Percentiles rank a stretch among this genome's conserved stretches.
Conservation (phyloP, 805 yeast genomes). For the Kluyveromyces starmeri region DNA sequence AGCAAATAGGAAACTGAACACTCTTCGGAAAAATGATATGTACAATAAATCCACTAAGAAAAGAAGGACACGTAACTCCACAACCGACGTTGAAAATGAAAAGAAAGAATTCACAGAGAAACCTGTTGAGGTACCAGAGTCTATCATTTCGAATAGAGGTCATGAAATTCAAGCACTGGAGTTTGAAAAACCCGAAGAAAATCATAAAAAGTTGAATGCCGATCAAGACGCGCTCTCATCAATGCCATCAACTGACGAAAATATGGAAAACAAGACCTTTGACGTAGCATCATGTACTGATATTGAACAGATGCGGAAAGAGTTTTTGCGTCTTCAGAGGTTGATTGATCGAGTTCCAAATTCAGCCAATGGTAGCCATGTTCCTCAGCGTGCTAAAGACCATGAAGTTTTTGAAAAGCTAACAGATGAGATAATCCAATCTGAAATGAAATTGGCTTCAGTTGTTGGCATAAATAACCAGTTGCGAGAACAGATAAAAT, state of each 20-base stretch:
- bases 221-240: no score
- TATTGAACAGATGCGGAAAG: background rate
- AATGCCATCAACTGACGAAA: no score
- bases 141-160: no score
- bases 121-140: background rate
- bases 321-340: no score
- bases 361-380: no score
- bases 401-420: conserved; percentile 5
- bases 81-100: background rate
- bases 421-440: conserved; percentile 15
- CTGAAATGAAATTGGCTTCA: conserved; percentile 16
- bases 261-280: no score
- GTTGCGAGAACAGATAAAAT: conserved; percentile 6
- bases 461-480: conserved; percentile 11
- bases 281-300: background rate
- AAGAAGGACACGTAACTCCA: background rate
- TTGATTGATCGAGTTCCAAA: background rate
- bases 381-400: no score
- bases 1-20: background rate
- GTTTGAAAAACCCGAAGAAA: no score
- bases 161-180: no score
- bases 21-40: background rate
- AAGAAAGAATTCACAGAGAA: background rate
- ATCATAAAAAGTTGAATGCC: no score
- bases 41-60: background rate